Conservation (phyloP, 805 yeast species). For the Candida tammaniensis region DNA sequence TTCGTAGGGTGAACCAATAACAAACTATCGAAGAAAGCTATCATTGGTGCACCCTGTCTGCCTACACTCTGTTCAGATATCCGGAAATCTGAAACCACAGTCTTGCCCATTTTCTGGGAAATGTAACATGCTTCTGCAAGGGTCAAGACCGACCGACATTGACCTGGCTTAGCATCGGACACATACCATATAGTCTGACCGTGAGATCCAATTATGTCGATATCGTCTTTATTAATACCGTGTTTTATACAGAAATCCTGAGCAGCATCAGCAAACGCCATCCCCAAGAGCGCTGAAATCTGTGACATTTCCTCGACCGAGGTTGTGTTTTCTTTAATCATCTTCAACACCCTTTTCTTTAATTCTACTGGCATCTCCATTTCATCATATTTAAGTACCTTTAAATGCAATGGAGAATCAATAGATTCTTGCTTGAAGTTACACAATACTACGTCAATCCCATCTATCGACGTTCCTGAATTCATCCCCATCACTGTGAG, state of each 20-base stretch:
- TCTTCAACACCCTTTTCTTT: slow-evolving; percentile 9
- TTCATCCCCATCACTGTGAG: slow-evolving; percentile 11
- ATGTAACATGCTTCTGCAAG: slow-evolving; percentile 20
- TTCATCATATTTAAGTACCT: slow-evolving; percentile 11
- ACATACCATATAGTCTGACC: slow-evolving; percentile 26
- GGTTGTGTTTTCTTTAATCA: slow-evolving; percentile 11
- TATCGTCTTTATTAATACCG: slow-evolving; percentile 4
- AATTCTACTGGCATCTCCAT: slow-evolving; percentile 10
- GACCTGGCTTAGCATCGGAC: slow-evolving; percentile 11
- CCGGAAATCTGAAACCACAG: slow-evolving; percentile 21
- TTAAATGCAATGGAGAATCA: slow-evolving; percentile 10
- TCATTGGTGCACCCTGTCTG: slow-evolving; percentile 25
- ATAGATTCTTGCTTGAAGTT: slow-evolving; percentile 10
- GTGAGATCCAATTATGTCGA: slow-evolving; percentile 22
- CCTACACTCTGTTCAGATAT: slow-evolving; percentile 22
- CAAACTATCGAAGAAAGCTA: slow-evolving; percentile 21
- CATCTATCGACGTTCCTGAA: slow-evolving; percentile 15
- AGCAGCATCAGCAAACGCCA: slow-evolving; percentile 12
- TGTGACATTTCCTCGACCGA: slow-evolving; percentile 14
- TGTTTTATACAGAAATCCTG: slow-evolving; percentile 8
- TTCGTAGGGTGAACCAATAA: slow-evolving; percentile 18
- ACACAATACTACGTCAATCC: slow-evolving; percentile 14
- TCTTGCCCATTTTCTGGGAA: slow-evolving; percentile 13
- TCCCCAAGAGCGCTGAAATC: slow-evolving; percentile 10
- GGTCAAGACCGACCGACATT: slow-evolving; percentile 17